Evolutionary conservation across 2,329 filamentous ascomycete genomes (phyloP).

Genomic region (Fusarium coicis): DNA sequence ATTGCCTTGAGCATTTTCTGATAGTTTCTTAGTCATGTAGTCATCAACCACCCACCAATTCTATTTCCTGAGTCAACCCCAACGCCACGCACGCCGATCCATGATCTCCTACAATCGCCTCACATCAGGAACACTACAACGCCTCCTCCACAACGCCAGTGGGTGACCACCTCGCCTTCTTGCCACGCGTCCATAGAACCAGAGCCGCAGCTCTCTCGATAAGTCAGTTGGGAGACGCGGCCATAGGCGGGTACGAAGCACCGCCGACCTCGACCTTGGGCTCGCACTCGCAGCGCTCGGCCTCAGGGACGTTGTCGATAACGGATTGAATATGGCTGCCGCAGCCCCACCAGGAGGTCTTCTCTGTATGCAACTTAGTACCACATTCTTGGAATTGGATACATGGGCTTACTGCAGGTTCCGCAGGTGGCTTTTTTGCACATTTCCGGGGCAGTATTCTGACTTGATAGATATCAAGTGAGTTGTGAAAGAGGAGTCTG

Average conservation of each 20-base stretch:
- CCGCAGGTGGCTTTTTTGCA: slow-evolving; percentile 72
- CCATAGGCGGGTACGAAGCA: slow-evolving; percentile 73
- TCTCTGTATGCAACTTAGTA: slow-evolving; percentile 27
- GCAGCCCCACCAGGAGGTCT: slow-evolving; percentile 70
- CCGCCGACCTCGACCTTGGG: slow-evolving; percentile 71
- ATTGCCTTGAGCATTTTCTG: not conserved
- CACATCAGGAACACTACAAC: slow-evolving; percentile 16
- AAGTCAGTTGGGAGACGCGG: slow-evolving; percentile 56
- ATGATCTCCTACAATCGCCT: slow-evolving; percentile 1
- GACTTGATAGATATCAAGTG: not conserved
- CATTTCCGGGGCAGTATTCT: slow-evolving; percentile 56
- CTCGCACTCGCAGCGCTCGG: slow-evolving; percentile 72
- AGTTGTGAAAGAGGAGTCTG: not conserved
- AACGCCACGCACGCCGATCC: slow-evolving; percentile 5
- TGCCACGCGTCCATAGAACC: slow-evolving; percentile 46
- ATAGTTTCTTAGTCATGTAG: not conserved
- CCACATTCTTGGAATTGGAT: not conserved
- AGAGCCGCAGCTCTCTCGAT: slow-evolving; percentile 41
- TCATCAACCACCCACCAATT: not conserved
- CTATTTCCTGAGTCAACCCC: not conserved
- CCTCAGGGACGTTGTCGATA: slow-evolving; percentile 67
- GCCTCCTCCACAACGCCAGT: slow-evolving; percentile 47
- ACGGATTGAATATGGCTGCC: slow-evolving; percentile 70
- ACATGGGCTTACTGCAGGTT: slow-evolving; percentile 67
- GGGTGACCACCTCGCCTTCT: slow-evolving; percentile 45